A percentile compares a stretch with the other conserved stretches of the same genome.
These are phyloP conservation scores for Cytidiella melzeri DNA, from an alignment of 768 basidiomycete genomes.

Conservation along the genomic window DNA sequence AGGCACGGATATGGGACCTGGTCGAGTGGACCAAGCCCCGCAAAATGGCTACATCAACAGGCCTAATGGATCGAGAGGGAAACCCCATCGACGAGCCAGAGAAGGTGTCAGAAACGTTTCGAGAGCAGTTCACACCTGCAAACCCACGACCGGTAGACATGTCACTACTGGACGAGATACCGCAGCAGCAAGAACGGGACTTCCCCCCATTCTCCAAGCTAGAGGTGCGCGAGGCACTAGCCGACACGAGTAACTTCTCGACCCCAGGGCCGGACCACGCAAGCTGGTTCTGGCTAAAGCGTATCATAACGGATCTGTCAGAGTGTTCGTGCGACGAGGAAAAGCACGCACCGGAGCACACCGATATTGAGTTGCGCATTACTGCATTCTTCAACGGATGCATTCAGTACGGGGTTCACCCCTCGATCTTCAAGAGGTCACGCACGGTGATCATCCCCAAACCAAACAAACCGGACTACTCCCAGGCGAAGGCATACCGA, in stretches of 20 bases:
- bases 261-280: conserved; percentile 14
- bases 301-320: not conserved
- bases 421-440: conserved; percentile 10
- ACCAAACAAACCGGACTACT: conserved; percentile 19
- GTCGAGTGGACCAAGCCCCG: no score
- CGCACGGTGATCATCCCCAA: no score
- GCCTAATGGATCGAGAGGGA: not conserved
- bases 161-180: no score
- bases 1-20: conserved; percentile 8
- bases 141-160: not conserved
- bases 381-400: conserved; percentile 10
- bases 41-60: not conserved
- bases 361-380: not conserved
- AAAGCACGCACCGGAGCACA: not conserved
- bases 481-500: conserved; percentile 20
- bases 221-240: conserved; percentile 10
- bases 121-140: no score
- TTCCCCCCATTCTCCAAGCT: no score
- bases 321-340: not conserved
- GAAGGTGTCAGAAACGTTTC: conserved; percentile 4
- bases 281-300: no score
- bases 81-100: not conserved
- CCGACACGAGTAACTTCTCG: conserved; percentile 8
- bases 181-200: no score
- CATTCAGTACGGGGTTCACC: conserved; percentile 10